Percentiles rank a stretch among this genome's conserved stretches.
Conservation (phyloP, 2,329 filamentous ascomycete species). For the Talaromyces sp. region DNA sequence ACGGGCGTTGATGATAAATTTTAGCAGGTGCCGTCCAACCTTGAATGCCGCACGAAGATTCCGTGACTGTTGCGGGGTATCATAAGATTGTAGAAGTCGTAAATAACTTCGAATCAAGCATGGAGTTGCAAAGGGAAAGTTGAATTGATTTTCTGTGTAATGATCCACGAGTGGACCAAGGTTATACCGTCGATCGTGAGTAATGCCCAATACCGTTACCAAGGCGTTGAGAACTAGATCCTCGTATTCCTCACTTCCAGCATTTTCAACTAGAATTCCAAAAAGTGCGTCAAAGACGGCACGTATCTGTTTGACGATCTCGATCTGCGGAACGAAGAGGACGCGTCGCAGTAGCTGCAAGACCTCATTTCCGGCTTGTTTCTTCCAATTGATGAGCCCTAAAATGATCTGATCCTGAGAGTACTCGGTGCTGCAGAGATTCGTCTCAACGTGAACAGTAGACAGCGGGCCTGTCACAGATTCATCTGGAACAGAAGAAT, state of each 20-base stretch:
- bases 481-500: constrained; percentile 65
- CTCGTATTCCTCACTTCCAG: constrained; percentile 87
- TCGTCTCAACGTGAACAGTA: constrained; percentile 72
- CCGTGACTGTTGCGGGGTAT: constrained; percentile 69
- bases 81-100: constrained; percentile 72
- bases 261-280: constrained; percentile 81
- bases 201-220: constrained; percentile 84
- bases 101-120: constrained; percentile 84
- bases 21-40: constrained; percentile 85
- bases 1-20: constrained; percentile 87
- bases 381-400: constrained; percentile 80
- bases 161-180: constrained; percentile 84
- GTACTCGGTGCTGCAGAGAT: constrained; percentile 88
- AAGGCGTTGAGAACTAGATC: constrained; percentile 87
- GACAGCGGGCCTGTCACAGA: constrained; percentile 73
- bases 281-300: constrained; percentile 91
- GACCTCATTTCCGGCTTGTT: constrained; percentile 65
- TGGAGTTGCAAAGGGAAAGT: constrained; percentile 86
- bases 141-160: constrained; percentile 83
- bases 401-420: constrained; percentile 87
- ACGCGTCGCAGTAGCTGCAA: constrained; percentile 72
- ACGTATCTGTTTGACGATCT: constrained; percentile 87
- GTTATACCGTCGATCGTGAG: constrained; percentile 91
- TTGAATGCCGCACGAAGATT: constrained; percentile 90
- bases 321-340: constrained; percentile 92